Evolutionary conservation across 371 early-diverging fungal genomes (phyloP), one percentile per base, ranked within the genome.

Genomic region (Homolaphlyctis polyrhiza): DNA sequence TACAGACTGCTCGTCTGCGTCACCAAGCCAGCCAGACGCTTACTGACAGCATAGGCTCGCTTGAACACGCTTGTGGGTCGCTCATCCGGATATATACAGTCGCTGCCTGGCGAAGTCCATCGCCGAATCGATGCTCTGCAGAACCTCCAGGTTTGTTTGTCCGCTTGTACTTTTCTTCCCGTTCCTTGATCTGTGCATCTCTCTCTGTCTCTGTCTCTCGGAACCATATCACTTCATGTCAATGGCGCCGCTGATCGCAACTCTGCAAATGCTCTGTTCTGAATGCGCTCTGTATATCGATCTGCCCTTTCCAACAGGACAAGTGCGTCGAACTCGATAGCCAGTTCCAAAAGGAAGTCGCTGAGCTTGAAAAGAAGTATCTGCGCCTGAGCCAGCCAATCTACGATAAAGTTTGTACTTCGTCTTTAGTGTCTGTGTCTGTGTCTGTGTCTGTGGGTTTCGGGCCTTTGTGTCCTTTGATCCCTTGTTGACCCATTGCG

Each of bases 351-450:
- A 83, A 91, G 72, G 95, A 95, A 77, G 87, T 96, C 59, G 71
- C 90, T 43, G 92, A 82, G 50, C 81, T 97, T 35, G 97, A 97
- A 78, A 94, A 94, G 85, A 94, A 96, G 79, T 97, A 92, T 78
- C 83, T 85, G 29, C 75, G 71, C 47, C 72, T 87, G 63, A 91
- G 93, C 71, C 82, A 84, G 61, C 96, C 96, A 32, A 73, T 96
- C 45, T 95, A 92, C 72, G 86, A 89, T 66, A 86, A 91, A 66
- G 80, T 80, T 13, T 13, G 52, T 18, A 61, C 29, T 27, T 57
- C 23, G 23, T n/a, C n/a, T n/a, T n/a, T 45, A 45, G 23, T 45
- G 18, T 45, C 16, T 23, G 16, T 45, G 23, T 45, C 23, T 45
- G 23, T 45, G 16, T 45, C n/a, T 23, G 45, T 45, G 23, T 45